Evolutionary conservation across 495 filamentous ascomycete genomes (phyloP).

Genomic region (Chlorociboria aeruginascens): DNA sequence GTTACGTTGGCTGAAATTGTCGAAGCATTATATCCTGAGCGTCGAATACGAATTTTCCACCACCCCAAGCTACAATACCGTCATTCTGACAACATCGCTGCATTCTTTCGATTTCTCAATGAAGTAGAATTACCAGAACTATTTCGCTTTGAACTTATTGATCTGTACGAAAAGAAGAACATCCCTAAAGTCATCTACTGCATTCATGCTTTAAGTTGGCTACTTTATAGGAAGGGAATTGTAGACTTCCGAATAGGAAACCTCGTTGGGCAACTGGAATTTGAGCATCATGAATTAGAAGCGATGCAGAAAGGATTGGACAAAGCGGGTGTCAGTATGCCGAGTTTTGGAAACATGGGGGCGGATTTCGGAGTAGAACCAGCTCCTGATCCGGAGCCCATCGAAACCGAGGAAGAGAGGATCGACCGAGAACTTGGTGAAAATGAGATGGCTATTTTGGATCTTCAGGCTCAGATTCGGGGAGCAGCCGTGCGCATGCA

Average conservation of each 20-base stretch:
- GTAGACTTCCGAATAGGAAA: conserved; percentile 97
- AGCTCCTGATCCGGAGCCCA: conserved; percentile 50
- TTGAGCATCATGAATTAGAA: conserved; percentile 95
- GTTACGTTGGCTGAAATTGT: conserved; percentile 96
- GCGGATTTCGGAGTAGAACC: conserved; percentile 84
- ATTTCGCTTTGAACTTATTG: conserved; percentile 97
- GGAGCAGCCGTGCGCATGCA: conserved; percentile 68
- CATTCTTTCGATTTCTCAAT: conserved; percentile 86
- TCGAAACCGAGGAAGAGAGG: conserved; percentile 81
- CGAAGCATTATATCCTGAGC: conserved; percentile 69
- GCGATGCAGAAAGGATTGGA: conserved; percentile 94
- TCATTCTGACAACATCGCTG: conserved; percentile 92
- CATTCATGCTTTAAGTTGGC: conserved; percentile 92
- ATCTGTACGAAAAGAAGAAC: conserved; percentile 99
- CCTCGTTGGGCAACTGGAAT: conserved; percentile 90
- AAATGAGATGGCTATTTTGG: conserved; percentile 54
- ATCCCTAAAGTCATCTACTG: conserved; percentile 99
- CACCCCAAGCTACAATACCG: conserved; percentile 78
- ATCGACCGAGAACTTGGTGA: conserved; percentile 75
- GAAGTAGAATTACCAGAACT: conserved; percentile 92
- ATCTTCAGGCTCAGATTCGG: conserved; percentile 79
- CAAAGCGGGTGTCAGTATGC: conserved; percentile 88
- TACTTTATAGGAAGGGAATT: conserved; percentile 87
- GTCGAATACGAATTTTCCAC: conserved; percentile 70
- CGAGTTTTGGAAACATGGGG: conserved; percentile 93